Conservation (phyloP, 305 asterid genomes). For the Fraxinus floribunda region DNA sequence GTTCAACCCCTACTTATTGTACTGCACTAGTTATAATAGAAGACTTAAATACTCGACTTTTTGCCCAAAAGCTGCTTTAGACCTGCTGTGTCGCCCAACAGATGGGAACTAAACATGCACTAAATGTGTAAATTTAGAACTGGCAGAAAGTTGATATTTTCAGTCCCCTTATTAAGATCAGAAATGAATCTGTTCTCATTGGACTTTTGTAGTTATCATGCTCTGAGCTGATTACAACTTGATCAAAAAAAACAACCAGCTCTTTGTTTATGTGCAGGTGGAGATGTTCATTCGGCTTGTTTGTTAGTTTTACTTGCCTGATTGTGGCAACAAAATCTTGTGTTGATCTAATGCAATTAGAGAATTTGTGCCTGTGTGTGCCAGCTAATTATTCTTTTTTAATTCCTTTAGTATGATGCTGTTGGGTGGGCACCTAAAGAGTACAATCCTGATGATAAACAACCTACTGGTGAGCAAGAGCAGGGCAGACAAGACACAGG, state of each 20-base stretch:
- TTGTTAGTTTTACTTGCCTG: conserved; percentile 7
- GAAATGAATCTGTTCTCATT: neutral
- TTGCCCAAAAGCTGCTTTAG: neutral
- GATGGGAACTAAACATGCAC: neutral
- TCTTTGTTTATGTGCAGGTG: neutral
- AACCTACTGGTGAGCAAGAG: conserved; percentile 53
- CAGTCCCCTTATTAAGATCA: neutral
- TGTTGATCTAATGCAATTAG: neutral
- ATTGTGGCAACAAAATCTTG: neutral
- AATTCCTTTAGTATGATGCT: conserved; percentile 74
- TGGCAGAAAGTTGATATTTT: neutral
- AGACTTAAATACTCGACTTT: neutral
- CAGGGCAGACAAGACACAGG: conserved; percentile 51
- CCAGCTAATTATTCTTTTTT: conserved; percentile 18
- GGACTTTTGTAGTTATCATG: neutral
- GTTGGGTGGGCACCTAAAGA: conserved; percentile 99
- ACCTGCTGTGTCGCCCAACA: neutral
- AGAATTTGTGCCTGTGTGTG: neutral
- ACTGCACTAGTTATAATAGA: neutral
- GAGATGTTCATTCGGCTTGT: neutral
- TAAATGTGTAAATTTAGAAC: neutral
- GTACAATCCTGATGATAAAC: conserved; percentile 84
- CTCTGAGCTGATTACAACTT: neutral
- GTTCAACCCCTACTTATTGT: neutral
- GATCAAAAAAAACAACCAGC: neutral